These are phyloP conservation scores for Irpex sp. DNA, from an alignment of 1,284 basidiomycete species.

Conservation along the genomic window DNA sequence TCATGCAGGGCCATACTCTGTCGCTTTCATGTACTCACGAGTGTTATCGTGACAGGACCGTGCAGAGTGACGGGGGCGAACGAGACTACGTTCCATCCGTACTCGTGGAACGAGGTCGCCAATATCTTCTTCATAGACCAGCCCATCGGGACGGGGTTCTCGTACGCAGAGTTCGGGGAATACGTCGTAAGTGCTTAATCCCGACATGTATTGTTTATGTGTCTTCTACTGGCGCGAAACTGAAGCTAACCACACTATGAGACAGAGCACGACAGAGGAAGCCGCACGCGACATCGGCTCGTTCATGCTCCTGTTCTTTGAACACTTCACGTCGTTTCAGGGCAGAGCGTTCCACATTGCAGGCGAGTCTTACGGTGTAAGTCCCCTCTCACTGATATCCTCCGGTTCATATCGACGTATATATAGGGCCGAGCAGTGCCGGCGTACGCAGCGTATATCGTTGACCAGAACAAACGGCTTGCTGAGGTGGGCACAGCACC, in stretches of 20 bases:
- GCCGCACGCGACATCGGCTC: conserved; percentile 51
- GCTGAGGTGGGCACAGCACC: conserved; percentile 60
- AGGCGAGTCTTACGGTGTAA: conserved; percentile 63
- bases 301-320: conserved; percentile 68
- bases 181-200: conserved; percentile 41
- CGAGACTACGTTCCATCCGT: conserved; percentile 47
- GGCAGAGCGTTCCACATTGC: conserved; percentile 65
- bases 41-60: conserved; percentile 33
- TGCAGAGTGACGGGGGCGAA: conserved; percentile 44
- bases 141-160: conserved; percentile 65
- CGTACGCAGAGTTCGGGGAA: conserved; percentile 70
- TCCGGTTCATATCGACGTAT: neutral
- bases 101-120: conserved; percentile 68
- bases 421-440: conserved; percentile 79
- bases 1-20: neutral
- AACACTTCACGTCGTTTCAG: conserved; percentile 60
- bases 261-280: conserved; percentile 56
- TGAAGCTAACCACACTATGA: neutral
- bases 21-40: neutral
- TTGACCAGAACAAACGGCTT: conserved; percentile 71
- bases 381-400: conserved; percentile 11
- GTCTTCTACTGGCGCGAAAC: neutral
- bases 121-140: conserved; percentile 74
- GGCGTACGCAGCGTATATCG: conserved; percentile 75
- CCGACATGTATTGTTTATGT: too few relatives aligned